These are phyloP conservation scores for Metarhizium robertsii DNA, from an alignment of 2,329 filamentous ascomycete genomes.

Conservation along the genomic window DNA sequence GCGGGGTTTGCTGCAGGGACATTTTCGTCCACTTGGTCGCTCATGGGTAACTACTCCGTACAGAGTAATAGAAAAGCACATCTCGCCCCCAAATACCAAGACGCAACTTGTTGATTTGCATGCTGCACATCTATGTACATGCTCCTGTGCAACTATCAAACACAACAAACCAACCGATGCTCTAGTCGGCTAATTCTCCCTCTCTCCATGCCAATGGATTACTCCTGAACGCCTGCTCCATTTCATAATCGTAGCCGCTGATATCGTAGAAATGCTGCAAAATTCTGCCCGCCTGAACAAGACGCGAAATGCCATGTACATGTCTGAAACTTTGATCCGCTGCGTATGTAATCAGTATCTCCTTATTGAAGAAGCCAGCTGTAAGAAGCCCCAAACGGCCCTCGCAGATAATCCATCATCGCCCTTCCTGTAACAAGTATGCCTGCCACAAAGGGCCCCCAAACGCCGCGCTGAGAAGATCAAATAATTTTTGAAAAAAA, in stretches of 20 bases:
- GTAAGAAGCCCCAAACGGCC: background rate
- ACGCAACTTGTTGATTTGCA: no score
- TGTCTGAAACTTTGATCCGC: background rate
- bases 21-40: no score
- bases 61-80: no score
- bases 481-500: background rate
- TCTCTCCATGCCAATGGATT: background rate
- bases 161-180: no score
- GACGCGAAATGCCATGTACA: background rate
- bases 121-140: no score
- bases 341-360: no score
- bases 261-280: background rate
- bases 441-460: background rate
- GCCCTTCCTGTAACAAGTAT: background rate
- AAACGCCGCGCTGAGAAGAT: constrained; percentile 2
- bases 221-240: background rate
- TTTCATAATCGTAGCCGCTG: background rate
- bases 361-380: no score
- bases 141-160: no score
- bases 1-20: no score
- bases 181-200: no score
- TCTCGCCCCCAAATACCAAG: no score
- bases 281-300: background rate
- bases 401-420: background rate
- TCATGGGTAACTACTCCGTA: no score